A percentile compares a stretch with the other conserved stretches of the same genome.
phyloP scores from a whole-genome alignment of 2,329 filamentous ascomycete species.

The Colletotrichum endophyticum region DNA sequence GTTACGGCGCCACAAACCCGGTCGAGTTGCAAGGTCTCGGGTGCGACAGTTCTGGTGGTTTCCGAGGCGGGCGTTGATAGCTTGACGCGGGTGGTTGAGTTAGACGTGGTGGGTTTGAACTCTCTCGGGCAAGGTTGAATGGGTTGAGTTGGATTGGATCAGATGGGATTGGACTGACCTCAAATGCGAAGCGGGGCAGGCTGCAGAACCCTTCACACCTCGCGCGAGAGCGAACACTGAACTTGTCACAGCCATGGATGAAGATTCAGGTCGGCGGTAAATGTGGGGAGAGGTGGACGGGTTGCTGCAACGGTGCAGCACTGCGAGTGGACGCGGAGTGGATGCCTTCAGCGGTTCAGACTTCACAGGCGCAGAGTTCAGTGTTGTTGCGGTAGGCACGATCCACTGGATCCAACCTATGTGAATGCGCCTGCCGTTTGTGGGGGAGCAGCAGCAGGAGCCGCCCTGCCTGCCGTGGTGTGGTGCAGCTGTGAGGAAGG shows the following conservation, averaged over 20 bases:
- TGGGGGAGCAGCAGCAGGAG: neutral
- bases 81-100: neutral
- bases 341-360: neutral
- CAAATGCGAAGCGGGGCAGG: neutral
- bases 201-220: neutral
- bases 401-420: neutral
- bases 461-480: neutral
- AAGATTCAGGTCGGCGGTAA: neutral
- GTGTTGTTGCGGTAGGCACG: neutral
- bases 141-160: neutral
- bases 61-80: neutral
- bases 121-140: neutral
- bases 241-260: neutral
- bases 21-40: neutral
- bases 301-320: neutral
- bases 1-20: neutral
- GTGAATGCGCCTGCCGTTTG: neutral
- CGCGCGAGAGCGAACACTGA: neutral
- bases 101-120: neutral
- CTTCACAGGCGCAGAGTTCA: neutral
- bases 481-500: neutral
- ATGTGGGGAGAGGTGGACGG: neutral
- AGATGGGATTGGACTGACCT: neutral
- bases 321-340: neutral
- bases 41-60: neutral